Base-by-base conservation (phyloP, 805 yeast genomes). In the Saturnispora galanensis region DNA sequence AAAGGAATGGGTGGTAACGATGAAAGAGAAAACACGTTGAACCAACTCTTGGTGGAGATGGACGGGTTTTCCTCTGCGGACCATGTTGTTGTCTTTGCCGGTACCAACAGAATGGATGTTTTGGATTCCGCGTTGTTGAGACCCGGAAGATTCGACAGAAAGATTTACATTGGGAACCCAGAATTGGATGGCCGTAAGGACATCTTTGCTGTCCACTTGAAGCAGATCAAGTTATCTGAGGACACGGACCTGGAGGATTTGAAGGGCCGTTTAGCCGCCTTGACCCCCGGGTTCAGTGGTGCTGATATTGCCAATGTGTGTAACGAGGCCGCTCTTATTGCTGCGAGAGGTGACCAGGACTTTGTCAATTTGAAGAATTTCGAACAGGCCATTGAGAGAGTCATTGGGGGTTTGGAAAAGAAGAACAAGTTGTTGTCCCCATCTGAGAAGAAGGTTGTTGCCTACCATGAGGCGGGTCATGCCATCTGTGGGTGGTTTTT, bases 401-500 rank as follows among this genome's bases (percentile, higher is more conserved):
- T 88, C 39, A 80, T 88, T 66, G 96, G 94, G 10, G 97, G 97
- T n/a, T 67, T 89, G 38, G 96, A 88, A 61, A 82, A 83, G 64
- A 85, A 85, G 59, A 77, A 93, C 1, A 77, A 81, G 59, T 79
- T 89, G 8, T 69, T 88, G 42, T 78, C 85, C 5, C 80, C 81
- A 9, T 85, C 82, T 31, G 95, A 89, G 63, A 84, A 86, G 69
- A 77, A 70, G 52, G 76, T 84, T 30, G 96, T 88, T 41, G 96
- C 96, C 0, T 88, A 84, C 60, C 97, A 88, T 63, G 97, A 88
- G 66, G 97, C 97, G 2, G 97, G 97, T 0, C 97, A 88, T 62
- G 97, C 97, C 4, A 82, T 88, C 40, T 84, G 96, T 65, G 97
- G 96, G 17, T 89, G 96, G 97, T 86, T 70, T 59, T 70, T 88